Conservation (phyloP, 257 asterid species). For the Scutellaria galericulata region DNA sequence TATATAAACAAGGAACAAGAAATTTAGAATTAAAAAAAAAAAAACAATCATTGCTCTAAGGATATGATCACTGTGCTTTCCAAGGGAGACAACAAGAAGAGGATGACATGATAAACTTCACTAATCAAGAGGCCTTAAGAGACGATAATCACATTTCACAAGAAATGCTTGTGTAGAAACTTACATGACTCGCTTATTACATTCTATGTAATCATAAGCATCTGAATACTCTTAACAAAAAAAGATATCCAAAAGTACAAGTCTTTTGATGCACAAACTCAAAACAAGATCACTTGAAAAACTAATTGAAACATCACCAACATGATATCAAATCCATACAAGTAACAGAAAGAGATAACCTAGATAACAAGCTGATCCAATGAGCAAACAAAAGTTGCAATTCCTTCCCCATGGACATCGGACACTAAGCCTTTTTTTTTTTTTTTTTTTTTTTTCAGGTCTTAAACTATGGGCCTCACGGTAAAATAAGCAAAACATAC, state of each 20-base stretch:
- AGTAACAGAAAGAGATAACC: conserved; percentile 6
- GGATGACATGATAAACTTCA: neutral
- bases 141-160: conserved; percentile 23
- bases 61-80: neutral
- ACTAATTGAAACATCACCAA: neutral
- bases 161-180: neutral
- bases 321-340: neutral
- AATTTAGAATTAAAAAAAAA: too few relatives aligned
- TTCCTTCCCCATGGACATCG: neutral
- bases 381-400: neutral
- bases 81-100: conserved; percentile 7
- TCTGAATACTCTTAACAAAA: neutral
- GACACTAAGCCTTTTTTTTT: conserved; percentile 3
- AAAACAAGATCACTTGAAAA: neutral
- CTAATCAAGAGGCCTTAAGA: neutral
- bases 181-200: neutral
- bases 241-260: neutral
- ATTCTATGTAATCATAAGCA: neutral
- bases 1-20: too few relatives aligned
- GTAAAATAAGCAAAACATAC: conserved; percentile 22
- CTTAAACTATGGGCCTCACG: conserved; percentile 8
- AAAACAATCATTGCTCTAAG: neutral
- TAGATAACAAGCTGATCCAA: neutral
- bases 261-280: too few relatives aligned
- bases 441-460: neutral